Conservation (phyloP, 495 filamentous ascomycete genomes). For the Talaromyces stipitatus region DNA sequence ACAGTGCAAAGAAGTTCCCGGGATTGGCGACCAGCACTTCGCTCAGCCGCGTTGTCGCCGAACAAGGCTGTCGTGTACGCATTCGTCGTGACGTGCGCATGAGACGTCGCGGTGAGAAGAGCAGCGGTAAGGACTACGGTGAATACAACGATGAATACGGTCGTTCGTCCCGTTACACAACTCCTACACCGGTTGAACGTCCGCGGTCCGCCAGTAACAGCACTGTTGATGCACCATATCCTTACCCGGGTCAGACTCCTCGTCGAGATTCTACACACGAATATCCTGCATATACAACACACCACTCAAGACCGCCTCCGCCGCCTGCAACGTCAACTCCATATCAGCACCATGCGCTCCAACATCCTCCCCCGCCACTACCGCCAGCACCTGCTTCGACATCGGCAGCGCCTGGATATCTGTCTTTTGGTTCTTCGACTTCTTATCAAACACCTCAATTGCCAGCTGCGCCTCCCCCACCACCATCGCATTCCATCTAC, state of each 20-base stretch:
- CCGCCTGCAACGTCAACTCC: neutral
- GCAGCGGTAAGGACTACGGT: slow-evolving; percentile 47
- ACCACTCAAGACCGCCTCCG: slow-evolving; percentile 19
- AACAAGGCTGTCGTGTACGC: slow-evolving; percentile 94
- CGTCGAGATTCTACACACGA: slow-evolving; percentile 51
- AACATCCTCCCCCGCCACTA: slow-evolving; percentile 26
- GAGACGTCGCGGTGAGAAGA: slow-evolving; percentile 77
- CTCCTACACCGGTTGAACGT: slow-evolving; percentile 44
- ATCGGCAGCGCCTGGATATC: slow-evolving; percentile 21
- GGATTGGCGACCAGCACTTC: slow-evolving; percentile 85
- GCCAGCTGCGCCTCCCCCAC: slow-evolving; percentile 38
- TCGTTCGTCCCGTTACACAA: slow-evolving; percentile 53
- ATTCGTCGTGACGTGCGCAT: slow-evolving; percentile 96
- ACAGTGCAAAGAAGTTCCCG: slow-evolving; percentile 98
- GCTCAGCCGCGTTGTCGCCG: slow-evolving; percentile 84
- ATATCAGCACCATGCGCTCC: slow-evolving; percentile 7
- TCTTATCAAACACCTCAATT: slow-evolving; percentile 40
- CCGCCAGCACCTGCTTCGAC: slow-evolving; percentile 19
- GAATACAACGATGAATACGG: slow-evolving; percentile 61
- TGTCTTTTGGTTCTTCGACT: slow-evolving; percentile 34
- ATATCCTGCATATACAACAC: slow-evolving; percentile 34
- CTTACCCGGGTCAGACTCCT: slow-evolving; percentile 25
- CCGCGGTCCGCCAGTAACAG: slow-evolving; percentile 71
- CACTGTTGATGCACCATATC: slow-evolving; percentile 42
- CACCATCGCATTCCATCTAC: slow-evolving; percentile 20